Evolutionary conservation across 179 eudicot species (phyloP), one percentile per base, ranked within the genome.

Genomic region (Actinidia chinensis): DNA sequence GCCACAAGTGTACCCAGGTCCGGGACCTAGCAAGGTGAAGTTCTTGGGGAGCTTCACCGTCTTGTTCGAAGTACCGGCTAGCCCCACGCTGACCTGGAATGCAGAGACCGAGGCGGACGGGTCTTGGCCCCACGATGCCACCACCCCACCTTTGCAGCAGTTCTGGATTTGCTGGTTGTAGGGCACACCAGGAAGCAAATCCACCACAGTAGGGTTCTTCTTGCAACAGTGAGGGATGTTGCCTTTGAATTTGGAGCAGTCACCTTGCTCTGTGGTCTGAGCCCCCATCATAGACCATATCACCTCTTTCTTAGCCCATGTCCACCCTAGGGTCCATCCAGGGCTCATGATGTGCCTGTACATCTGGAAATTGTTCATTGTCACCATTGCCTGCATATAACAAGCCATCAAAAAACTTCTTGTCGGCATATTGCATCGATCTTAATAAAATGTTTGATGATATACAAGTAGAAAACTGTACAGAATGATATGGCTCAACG

Each of bases 221-320:
- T 87, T 86, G 85, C 94, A 90, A 50, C 92, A 90, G 73, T 90
- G 94, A 3, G 94, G 94, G 17, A 86, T 58, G 78, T 84, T 90
- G 28, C 87, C 94, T 81, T 90, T 89, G 80, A 90, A 90, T 78
- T 90, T 90, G 82, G 94, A 89, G 79, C 94, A 90, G 77, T 90
- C 94, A 5, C 94, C 94, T 87, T 90, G 94, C 28, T 90, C 92
- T 0, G 94, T 90, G 52, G 94, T 74, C 48, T 90, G 92, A 42
- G 91, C 87, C 28, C 94, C 94, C 1, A 83, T 82, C 91, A 87
- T 86, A 20, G 89, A 75, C 94, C 94, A 90, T 77, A 90, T 86
- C 78, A 90, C 94, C 71, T 90, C 94, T 61, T 89, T 89, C 84
- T 90, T 90, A 51, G 92, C 91, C 94, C 94, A 90, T 42, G 89